phyloP scores from a whole-genome alignment of 106 monocot species.

The Posidonia australis region DNA sequence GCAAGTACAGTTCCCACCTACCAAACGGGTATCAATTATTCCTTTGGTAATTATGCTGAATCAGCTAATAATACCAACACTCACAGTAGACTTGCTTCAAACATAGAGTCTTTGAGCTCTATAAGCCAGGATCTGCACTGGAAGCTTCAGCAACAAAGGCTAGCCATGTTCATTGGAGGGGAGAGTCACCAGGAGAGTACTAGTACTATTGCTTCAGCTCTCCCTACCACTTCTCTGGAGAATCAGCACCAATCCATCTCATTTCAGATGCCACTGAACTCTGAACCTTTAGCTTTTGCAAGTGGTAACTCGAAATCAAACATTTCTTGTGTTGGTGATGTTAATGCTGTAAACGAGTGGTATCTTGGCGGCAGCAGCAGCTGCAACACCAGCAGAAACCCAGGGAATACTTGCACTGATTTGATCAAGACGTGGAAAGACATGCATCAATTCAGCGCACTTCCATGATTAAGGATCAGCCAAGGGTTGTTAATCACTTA shows the following conservation, averaged over 20 bases:
- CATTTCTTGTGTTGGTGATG: neutral
- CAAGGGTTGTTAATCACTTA: neutral
- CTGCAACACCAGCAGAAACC: neutral
- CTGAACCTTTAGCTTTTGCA: neutral
- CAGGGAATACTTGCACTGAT: constrained; percentile 1
- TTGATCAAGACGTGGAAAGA: constrained; percentile 1
- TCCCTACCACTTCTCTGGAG: neutral
- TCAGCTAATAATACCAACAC: neutral
- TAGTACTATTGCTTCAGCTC: neutral
- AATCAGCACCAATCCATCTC: neutral
- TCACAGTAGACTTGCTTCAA: constrained; percentile 17
- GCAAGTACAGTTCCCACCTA: neutral
- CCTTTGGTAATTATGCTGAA: constrained; percentile 3
- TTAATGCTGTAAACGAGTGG: neutral
- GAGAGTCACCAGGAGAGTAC: neutral
- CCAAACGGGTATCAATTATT: constrained; percentile 8
- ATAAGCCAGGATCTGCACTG: constrained; percentile 43
- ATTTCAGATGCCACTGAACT: constrained; percentile 1
- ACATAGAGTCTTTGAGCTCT: constrained; percentile 39
- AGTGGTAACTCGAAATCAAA: neutral
- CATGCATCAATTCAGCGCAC: neutral
- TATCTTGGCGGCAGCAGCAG: neutral
- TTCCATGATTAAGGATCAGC: neutral
- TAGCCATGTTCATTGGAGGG: constrained; percentile 16
- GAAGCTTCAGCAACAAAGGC: constrained; percentile 49